Conservation (phyloP, 306 rosid species). For the Trifolium repens region DNA sequence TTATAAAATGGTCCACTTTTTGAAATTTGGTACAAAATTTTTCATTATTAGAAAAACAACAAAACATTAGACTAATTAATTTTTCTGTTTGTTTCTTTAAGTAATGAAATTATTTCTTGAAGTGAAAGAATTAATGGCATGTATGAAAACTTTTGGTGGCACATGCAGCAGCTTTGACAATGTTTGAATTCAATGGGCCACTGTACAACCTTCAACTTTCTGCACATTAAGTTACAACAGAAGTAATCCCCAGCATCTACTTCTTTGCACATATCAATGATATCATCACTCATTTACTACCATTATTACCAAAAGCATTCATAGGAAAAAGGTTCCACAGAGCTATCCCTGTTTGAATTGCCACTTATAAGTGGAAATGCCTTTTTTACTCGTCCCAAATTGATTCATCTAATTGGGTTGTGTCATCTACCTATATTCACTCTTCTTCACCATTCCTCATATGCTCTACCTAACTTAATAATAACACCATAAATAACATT, state of each 20-base stretch:
- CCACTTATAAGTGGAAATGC: not conserved
- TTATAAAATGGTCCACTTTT: too few relatives aligned
- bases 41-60: too few relatives aligned
- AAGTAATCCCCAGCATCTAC: not conserved
- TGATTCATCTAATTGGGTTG: not conserved
- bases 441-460: not conserved
- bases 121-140: not conserved
- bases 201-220: not conserved
- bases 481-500: not conserved
- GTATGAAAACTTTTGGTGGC: not conserved
- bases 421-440: not conserved
- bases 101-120: not conserved
- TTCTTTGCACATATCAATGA: not conserved
- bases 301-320: not conserved
- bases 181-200: not conserved
- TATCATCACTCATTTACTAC: not conserved
- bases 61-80: too few relatives aligned
- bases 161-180: not conserved
- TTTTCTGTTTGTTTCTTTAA: too few relatives aligned
- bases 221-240: not conserved
- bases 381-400: not conserved
- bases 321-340: not conserved
- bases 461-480: not conserved
- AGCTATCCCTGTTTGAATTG: not conserved
- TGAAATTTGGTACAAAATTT: too few relatives aligned